Evolutionary conservation across 768 basidiomycete species (phyloP), one percentile per base, ranked within the genome.

Genomic region (Lentinus tigrinus): DNA sequence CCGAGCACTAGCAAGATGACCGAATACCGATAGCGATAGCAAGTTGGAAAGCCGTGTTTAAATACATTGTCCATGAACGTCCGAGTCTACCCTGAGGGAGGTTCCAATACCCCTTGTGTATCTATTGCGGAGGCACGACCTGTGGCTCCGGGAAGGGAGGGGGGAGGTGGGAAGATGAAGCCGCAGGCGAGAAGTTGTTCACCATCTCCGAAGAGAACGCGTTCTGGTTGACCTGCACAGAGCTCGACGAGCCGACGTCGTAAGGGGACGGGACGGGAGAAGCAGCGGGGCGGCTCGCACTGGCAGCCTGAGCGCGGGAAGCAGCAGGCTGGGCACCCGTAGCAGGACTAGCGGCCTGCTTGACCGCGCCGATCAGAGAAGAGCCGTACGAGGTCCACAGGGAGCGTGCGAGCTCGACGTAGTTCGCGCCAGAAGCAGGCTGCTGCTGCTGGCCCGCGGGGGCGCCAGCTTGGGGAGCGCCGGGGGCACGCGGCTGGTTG

Each of bases 61-160:
- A 23, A 24, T 23, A 46, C 43, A 24, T 13, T 23, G 21, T 40
- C 21, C 14, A 44, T 46, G 43, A 46, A 10, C 43, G 43, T 23
- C 10, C 21, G 21, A 14, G 21, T 26, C 9, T 24, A 23, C 21
- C 8, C 7, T 24, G 14, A 23, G 2, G 13, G n/a, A 17, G 19
- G 24, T 40, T 16, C 39, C 3, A 40, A 2, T 46, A 46, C 13
- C 24, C 11, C 8, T 11, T 46, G 42, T 21, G n/a, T n/a, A 3
- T 31, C 31, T 31, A 31, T 54, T 36, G 55, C 36, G 60, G 44
- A 26, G 60, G 51, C 16, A 51, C 58, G 31, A 63, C 55, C 55
- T 77, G 69, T 21, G 78, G 76, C 60, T 76, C 72, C 16, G 78
- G 77, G 68, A 79, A 79, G n/a, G 75, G 63, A 53, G 75, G 73